phyloP scores from a whole-genome alignment of 2,329 filamentous ascomycete species.

The Ambrosiella cleistominuta region DNA sequence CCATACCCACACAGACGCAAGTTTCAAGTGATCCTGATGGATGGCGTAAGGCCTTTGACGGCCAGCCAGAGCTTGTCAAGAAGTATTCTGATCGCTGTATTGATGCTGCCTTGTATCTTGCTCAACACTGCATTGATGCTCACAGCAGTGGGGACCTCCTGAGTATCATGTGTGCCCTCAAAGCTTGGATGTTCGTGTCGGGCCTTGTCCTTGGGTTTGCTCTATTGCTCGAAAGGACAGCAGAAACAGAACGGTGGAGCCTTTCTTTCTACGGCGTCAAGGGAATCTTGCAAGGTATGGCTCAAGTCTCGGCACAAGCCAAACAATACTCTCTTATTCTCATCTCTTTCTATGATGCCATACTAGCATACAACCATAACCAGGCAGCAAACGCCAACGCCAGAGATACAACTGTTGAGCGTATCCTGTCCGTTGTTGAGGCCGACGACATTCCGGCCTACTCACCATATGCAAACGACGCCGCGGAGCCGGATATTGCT shows the following conservation, averaged over 20 bases:
- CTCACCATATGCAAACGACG: not conserved
- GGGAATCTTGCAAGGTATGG: conserved; percentile 30
- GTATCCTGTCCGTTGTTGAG: conserved; percentile 4
- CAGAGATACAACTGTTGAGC: conserved; percentile 1
- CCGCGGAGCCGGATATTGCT: not conserved
- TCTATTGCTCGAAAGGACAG: conserved; percentile 5
- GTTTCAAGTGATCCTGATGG: not conserved
- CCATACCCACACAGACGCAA: not conserved
- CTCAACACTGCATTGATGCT: conserved; percentile 28
- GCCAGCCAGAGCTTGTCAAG: not conserved
- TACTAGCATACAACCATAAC: conserved; percentile 23
- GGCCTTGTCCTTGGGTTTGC: conserved; percentile 14
- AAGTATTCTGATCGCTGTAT: conserved; percentile 28
- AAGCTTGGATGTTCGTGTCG: conserved; percentile 17
- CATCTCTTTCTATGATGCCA: conserved; percentile 27
- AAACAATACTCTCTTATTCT: conserved; percentile 40
- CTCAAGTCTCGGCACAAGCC: conserved; percentile 34
- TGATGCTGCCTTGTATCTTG: conserved; percentile 31
- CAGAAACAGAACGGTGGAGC: not conserved
- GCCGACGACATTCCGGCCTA: not conserved
- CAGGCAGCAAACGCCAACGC: not conserved
- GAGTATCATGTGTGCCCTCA: conserved; percentile 33
- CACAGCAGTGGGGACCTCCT: conserved; percentile 24
- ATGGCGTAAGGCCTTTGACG: not conserved
- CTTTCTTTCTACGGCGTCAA: conserved; percentile 31